Conservation (phyloP, 2,329 filamentous ascomycete species). For the Exophiala aquamarina region DNA sequence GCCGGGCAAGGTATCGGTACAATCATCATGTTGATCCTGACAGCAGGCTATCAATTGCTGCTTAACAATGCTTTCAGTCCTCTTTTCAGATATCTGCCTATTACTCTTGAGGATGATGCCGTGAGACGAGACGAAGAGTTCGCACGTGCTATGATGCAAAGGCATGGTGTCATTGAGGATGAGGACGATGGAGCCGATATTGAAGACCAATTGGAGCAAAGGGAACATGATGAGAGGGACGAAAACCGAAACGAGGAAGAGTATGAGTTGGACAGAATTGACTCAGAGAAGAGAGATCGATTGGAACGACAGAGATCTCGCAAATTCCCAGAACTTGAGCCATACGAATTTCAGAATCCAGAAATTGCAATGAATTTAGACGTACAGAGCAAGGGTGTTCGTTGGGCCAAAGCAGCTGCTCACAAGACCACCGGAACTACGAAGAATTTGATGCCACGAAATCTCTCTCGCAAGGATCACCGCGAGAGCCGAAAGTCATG, state of each 20-base stretch:
- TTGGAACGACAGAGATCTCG: constrained; percentile 14
- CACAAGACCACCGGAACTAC: constrained; percentile 23
- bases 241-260: constrained; percentile 45
- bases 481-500: constrained; percentile 31
- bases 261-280: constrained; percentile 47
- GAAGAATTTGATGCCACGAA: constrained; percentile 19
- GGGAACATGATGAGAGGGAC: constrained; percentile 41
- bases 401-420: constrained; percentile 21
- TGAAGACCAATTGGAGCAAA: constrained; percentile 47
- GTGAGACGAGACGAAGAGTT: constrained; percentile 89
- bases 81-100: constrained; percentile 83
- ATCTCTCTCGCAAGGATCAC: constrained; percentile 10
- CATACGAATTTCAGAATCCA: constrained; percentile 28
- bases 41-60: constrained; percentile 73
- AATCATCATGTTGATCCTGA: constrained; percentile 72
- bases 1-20: constrained; percentile 79
- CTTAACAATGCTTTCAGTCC: constrained; percentile 83
- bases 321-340: constrained; percentile 31
- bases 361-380: constrained; percentile 28
- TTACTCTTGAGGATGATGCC: constrained; percentile 94
- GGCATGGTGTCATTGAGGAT: constrained; percentile 63
- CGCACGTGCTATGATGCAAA: constrained; percentile 70
- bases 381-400: constrained; percentile 21
- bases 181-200: constrained; percentile 49
- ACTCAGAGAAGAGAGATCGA: constrained; percentile 28